Evolutionary conservation across 2,329 filamentous ascomycete genomes (phyloP), one percentile per base, ranked within the genome.

Genomic region (Falciphora oryzae): DNA sequence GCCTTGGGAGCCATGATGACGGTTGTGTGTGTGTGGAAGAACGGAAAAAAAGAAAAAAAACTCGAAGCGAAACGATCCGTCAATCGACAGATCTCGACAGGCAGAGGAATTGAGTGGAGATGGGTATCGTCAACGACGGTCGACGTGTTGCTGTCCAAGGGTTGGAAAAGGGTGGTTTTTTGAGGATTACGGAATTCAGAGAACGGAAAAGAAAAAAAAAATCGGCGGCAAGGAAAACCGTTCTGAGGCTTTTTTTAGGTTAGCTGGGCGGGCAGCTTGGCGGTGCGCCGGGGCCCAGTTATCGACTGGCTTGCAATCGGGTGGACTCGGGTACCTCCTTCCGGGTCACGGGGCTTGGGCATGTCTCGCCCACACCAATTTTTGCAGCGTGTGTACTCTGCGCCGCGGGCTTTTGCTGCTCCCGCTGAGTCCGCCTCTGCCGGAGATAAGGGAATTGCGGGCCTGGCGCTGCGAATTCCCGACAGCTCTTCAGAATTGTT

Each of bases 1-100:
- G 29, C 53, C 22, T 63, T 63, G 44, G 60, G 35, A 59, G 61
- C 56, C 60, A 62, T 59, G 62, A 56, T 63, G 60, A 38, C 44
- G 59, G 32, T 25, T 53, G 44, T 53, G 44, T 25, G 44, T 50
- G 44, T 11, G 44, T 50, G 44, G 22, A 50, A 53, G 50, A 32
- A 59, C 16, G 22, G 62, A 59, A 59, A 27, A 62, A 50, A 38
- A 63, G 62, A 59, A 59, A 27, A 62, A 50, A 38, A 63, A 31
- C 10, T 22, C 1, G 25, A 57, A n/a, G 28, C 14, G 13, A 32
- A 32, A 57, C 22, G 32, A 63, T 53, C 44, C 44, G 44, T 53
- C 22, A 53, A 61, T 50, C 18, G 29, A 62, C n/a, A 62, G 38
- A 44, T 28, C 50, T 28, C 25, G 25, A 62, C 13, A 62, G 25